phyloP scores from a whole-genome alignment of 441 rosid genomes.

The Cnidoscolus chayamansa region DNA sequence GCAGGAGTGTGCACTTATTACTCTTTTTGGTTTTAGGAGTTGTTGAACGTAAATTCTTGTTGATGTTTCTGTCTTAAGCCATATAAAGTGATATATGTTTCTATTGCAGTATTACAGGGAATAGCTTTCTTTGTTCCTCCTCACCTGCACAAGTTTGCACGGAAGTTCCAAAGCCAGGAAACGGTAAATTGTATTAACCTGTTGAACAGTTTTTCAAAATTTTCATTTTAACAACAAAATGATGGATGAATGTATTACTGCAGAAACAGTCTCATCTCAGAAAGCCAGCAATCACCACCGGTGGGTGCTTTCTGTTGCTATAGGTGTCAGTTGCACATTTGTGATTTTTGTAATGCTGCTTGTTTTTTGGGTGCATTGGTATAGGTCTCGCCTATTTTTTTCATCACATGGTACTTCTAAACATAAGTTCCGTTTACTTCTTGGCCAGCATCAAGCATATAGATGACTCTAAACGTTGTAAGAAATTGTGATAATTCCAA shows the following conservation, averaged over 20 bases:
- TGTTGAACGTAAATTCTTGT: background rate
- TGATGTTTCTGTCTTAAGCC: constrained; percentile 7
- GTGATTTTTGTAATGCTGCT: constrained; percentile 60
- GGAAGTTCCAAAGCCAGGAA: constrained; percentile 43
- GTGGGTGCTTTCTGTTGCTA: constrained; percentile 60
- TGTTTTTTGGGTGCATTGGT: constrained; percentile 76
- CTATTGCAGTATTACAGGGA: constrained; percentile 56
- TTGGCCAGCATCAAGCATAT: background rate
- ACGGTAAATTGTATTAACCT: constrained; percentile 42
- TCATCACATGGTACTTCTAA: constrained; percentile 54
- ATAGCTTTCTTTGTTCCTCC: constrained; percentile 63
- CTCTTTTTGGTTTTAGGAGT: background rate
- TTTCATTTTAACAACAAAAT: constrained; percentile 13
- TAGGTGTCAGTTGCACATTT: constrained; percentile 65
- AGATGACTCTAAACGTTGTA: background rate
- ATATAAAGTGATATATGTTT: constrained; percentile 18
- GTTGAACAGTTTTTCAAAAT: constrained; percentile 7
- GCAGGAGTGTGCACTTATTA: background rate
- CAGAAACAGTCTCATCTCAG: constrained; percentile 45
- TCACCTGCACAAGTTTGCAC: constrained; percentile 47
- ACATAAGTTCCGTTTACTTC: constrained; percentile 1
- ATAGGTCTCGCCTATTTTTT: constrained; percentile 55
- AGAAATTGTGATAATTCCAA: constrained; percentile 18
- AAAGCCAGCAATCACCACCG: constrained; percentile 40
- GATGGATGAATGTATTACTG: constrained; percentile 18